Base-by-base conservation (phyloP, 306 rosid genomes). In the Sphenostylis stenocarpa region DNA sequence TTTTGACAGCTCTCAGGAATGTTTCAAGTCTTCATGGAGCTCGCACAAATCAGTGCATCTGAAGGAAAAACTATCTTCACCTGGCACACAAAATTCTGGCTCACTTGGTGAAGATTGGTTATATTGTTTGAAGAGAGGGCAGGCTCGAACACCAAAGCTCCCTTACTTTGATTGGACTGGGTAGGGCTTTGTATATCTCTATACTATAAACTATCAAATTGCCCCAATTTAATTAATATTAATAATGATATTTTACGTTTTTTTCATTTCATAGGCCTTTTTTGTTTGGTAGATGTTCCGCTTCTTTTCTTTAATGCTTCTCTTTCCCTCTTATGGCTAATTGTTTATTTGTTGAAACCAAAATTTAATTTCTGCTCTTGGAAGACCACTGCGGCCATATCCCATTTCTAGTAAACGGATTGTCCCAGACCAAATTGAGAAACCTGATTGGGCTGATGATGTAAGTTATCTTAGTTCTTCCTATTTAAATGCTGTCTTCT, bases 111-210 rank as follows among this genome's bases (percentile, higher is more conserved):
- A 95, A 72, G 95, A 81, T 58, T 92, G 98, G 98, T 73, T 76
- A 72, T 94, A 92, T 82, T 92, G 93, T 87, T 14, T 78, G 83
- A 94, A 58, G 92, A 85, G 89, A 83, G 98, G 98, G 65, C 97
- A 90, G 75, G 78, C 87, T 83, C 93, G 91, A 82, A 78, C 86
- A n/a, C 85, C 93, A 77, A 95, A 90, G 79, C 73, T 89, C 81
- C 98, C 98, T 24, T 77, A 86, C 86, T 95, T 89, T 88, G 96
- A 92, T 67, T 95, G 98, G 97, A 89, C 97, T 10, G 98, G 98
- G 98, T 95, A 16, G 56, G 31, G 14, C 65, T 74, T 73, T 48
- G 10, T 45, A 24, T 44, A 44, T 57, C 60, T 28, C 66, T 14
- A 13, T 28, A 19, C 66, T 79, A 19, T 49, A 33, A 21, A 64